Percentiles rank a stretch among this genome's conserved stretches.
Conservation (phyloP, 306 rosid genomes). For the Vigna angularis region DNA sequence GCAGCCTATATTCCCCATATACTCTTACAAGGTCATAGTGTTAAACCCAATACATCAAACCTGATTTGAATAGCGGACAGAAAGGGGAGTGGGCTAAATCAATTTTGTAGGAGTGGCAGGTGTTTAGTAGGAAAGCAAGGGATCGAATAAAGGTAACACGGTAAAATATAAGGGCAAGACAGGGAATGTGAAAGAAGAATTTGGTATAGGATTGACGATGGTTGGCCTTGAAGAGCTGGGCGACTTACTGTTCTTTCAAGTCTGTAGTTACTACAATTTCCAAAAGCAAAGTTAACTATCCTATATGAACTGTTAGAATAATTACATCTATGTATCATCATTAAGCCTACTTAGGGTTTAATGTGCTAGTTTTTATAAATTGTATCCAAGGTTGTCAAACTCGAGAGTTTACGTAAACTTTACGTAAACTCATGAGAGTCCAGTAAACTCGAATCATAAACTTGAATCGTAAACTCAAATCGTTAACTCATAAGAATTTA, state of each 20-base stretch:
- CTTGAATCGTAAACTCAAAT: too few species aligned
- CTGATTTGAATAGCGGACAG: background rate
- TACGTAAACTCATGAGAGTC: too few species aligned
- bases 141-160: background rate
- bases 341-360: too few species aligned
- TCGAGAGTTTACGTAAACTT: too few species aligned
- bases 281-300: background rate
- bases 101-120: background rate
- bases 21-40: background rate
- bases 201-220: background rate
- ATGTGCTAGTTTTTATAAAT: too few species aligned
- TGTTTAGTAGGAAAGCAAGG: background rate
- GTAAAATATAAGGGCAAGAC: background rate
- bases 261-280: constrained; percentile 5
- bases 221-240: background rate
- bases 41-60: background rate
- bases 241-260: background rate
- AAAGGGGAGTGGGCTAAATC: background rate
- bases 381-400: too few species aligned
- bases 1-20: background rate
- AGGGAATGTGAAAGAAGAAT: background rate
- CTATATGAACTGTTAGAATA: background rate
- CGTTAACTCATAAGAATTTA: too few species aligned
- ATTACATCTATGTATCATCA: too few species aligned
- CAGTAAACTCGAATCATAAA: too few species aligned